Conservation (phyloP, 192 early-diverging fungal genomes). For the Coemansia javaensis region DNA sequence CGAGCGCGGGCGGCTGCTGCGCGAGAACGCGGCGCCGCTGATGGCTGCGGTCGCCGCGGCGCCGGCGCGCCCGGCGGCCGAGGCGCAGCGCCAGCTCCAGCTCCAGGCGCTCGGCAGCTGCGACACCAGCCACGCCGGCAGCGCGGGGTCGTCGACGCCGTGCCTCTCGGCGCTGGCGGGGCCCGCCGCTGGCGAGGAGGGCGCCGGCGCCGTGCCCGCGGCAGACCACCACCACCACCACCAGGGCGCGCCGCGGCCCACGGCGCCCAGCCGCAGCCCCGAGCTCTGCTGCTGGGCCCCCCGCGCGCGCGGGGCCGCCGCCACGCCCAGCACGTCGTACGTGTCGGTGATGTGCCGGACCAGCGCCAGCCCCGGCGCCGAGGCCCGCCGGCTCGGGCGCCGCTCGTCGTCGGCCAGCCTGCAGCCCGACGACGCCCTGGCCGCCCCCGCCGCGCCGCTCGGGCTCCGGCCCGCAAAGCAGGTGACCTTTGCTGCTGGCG, state of each 20-base stretch:
- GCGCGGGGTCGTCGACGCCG: slow-evolving; percentile 20
- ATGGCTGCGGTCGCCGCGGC: slow-evolving; percentile 16
- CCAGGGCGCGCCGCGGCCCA: too few relatives aligned
- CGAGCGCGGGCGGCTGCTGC: slow-evolving; percentile 29
- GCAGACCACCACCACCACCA: slow-evolving; percentile 8
- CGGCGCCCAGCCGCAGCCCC: too few relatives aligned
- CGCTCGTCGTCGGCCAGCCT: slow-evolving; percentile 1
- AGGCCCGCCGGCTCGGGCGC: background rate
- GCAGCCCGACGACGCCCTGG: too few relatives aligned
- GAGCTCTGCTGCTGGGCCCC: too few relatives aligned
- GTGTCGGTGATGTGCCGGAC: slow-evolving; percentile 14
- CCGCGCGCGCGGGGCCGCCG: too few relatives aligned
- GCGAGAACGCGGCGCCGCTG: slow-evolving; percentile 23
- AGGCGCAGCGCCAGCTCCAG: slow-evolving; percentile 22
- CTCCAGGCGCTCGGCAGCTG: slow-evolving; percentile 13
- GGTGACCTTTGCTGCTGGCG: slow-evolving; percentile 40
- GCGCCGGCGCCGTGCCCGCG: slow-evolving; percentile 36
- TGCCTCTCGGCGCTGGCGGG: background rate
- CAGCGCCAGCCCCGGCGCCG: background rate
- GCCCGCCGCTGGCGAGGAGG: slow-evolving; percentile 12
- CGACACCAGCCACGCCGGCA: background rate
- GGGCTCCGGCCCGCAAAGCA: slow-evolving; percentile 25
- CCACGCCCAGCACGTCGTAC: slow-evolving; percentile 11
- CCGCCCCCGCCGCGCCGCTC: too few relatives aligned
- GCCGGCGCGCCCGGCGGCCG: background rate